Evolutionary conservation across 2,329 filamentous ascomycete genomes (phyloP).

Genomic region (Fusarium sp.): DNA sequence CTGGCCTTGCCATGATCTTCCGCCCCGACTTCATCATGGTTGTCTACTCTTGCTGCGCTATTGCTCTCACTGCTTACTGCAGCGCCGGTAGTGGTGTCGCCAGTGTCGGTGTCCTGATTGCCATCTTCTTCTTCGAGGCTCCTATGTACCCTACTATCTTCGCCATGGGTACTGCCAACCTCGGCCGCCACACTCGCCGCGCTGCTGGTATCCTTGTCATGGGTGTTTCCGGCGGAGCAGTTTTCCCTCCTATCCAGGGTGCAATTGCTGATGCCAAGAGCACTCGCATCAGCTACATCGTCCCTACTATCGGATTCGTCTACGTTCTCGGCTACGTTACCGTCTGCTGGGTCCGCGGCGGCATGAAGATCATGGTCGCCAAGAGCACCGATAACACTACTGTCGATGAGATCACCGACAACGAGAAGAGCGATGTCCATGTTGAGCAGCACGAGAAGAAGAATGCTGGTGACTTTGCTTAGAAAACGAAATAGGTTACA

Average conservation of each 20-base stretch:
- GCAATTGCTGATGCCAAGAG: constrained; percentile 42
- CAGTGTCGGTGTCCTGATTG: constrained; percentile 73
- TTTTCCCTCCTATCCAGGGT: constrained; percentile 42
- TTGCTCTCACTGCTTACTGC: constrained; percentile 69
- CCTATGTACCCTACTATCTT: constrained; percentile 87
- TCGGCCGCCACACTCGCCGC: constrained; percentile 81
- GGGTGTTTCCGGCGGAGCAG: constrained; percentile 78
- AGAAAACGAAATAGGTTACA: background rate
- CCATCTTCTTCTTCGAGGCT: constrained; percentile 82
- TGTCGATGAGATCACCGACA: constrained; percentile 4
- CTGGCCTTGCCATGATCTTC: constrained; percentile 73
- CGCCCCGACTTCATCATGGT: constrained; percentile 76
- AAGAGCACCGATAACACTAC: constrained; percentile 18
- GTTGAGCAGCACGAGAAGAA: constrained; percentile 45
- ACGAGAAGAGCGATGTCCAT: constrained; percentile 29
- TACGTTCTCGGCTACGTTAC: constrained; percentile 43
- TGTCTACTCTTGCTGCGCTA: constrained; percentile 73
- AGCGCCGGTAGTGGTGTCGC: constrained; percentile 58
- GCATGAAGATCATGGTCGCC: constrained; percentile 28
- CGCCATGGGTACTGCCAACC: constrained; percentile 78
- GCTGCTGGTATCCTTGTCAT: constrained; percentile 78
- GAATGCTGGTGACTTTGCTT: constrained; percentile 28
- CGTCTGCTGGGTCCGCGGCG: constrained; percentile 37
- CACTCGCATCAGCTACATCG: constrained; percentile 44
- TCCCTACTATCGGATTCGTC: constrained; percentile 44